Evolutionary conservation across 2,329 filamentous ascomycete genomes (phyloP), one percentile per base, ranked within the genome.

Genomic region (Beauveria australis): DNA sequence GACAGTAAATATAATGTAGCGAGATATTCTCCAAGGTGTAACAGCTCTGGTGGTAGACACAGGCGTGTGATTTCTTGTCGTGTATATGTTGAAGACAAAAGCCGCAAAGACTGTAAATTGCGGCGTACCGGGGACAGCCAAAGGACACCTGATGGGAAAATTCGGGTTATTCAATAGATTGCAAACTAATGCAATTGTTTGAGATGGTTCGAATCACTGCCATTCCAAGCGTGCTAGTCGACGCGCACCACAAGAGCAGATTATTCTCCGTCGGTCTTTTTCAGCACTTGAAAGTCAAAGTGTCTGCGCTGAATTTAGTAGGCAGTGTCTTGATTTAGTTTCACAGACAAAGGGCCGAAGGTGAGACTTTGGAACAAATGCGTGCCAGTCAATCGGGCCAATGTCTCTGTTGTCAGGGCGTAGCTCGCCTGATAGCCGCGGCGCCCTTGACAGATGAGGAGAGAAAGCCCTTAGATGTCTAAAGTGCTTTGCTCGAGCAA

Each of bases 331-430:
- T 43, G 54, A 53, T 60, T 49, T 41, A 40, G 41, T 54, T 47
- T 47, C 30, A 52, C 58, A 54, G 54, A 60, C 58, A 60, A 60
- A 60, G 58, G 51, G 58, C 51, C 58, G 33, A 49, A 48, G 16
- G 12, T 48, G 43, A 54, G 58, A 49, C 51, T 60, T 33, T 60
- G 24, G 51, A 49, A 49, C 43, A 26, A 46, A 48, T 49, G 51
- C 51, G 58, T 54, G 58, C 43, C 58, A 60, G 51, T 47, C 24
- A 60, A 60, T 54, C 51, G 58, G 30, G 22, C 51, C 51, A 54
- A 60, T 60, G 58, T 60, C 58, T 60, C 58, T 54, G 51, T 22
- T 48, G 41, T 60, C 51, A 28, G 12, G 12, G 49, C 37, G 19
- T 26, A 30, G 40, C 14, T 49, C 18, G 40, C 14, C 37, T 28